Base-by-base conservation (phyloP, 345 rosid genomes). In the Eucalyptus pumila region DNA sequence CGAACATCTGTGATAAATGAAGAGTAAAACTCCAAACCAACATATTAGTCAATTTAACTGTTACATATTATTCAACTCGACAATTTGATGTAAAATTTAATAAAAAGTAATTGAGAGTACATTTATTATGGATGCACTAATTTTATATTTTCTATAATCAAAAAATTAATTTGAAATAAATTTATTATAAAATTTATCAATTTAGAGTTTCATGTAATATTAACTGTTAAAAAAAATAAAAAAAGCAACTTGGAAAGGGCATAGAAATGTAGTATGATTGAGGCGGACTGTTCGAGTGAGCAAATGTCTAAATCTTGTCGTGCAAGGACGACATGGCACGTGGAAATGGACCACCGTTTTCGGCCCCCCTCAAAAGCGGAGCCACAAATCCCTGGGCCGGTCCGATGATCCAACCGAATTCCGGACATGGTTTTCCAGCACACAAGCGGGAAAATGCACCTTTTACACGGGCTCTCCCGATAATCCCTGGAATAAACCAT, bases 1-100 rank as follows among this genome's bases (percentile, higher is more conserved):
- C 13, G 0, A 0, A 24, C 6, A 56, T 56, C 0, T 56, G 0
- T 24, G 1, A 56, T 1, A 24, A 56, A 56, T 24, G 6, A 0
- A 56, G 2, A 23, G 1, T 24, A 56, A 56, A 56, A 56, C 3
- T 24, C 1, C 0, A 56, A 56, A 24, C 2, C 8, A 19, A 52
- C 0, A 19, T 19, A 19, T 52, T 11, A 19, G 0, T 52, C 24
- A 52, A 52, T 1, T 19, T 56, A 56, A 56, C 1, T 56, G 0
- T 56, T 23, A 4, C 1, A 10, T 5, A 13, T 23, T 0, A 56
- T 56, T 9, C 3, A 56, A 56, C 1, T 56, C 1, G 3, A 24
- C 0, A 56, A 10, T 56, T 56, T 10, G 1, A 24, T 9, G 0
- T 56, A 56, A 56, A 56, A 56, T 56, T 56, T 9, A 56, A 56